Percentiles rank a stretch among this genome's conserved stretches.
phyloP scores from a whole-genome alignment of 257 asterid species.

The Cruciata laevipes region DNA sequence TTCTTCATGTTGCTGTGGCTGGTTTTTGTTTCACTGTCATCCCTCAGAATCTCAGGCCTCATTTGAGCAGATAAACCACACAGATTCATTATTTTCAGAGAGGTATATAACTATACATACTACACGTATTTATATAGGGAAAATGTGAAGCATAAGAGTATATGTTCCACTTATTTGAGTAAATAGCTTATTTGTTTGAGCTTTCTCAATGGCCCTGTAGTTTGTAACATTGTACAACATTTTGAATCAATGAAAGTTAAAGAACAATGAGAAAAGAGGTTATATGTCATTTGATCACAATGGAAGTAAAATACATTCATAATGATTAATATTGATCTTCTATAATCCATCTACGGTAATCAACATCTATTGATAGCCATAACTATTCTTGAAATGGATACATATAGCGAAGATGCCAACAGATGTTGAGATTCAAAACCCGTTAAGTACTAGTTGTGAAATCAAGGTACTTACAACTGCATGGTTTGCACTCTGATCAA shows the following conservation, averaged over 20 bases:
- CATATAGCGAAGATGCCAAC: no score
- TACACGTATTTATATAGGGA: not conserved
- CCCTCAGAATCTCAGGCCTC: constrained; percentile 52
- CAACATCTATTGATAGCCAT: no score
- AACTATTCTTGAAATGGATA: no score
- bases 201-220: not conserved
- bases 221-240: not conserved
- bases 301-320: no score
- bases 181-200: not conserved
- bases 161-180: not conserved
- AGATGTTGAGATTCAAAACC: no score
- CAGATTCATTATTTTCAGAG: constrained; percentile 2
- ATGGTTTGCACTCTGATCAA: no score
- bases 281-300: no score
- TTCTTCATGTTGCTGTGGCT: constrained; percentile 72
- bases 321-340: no score
- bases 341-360: no score
- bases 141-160: not conserved
- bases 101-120: not conserved
- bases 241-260: not conserved
- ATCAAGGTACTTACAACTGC: no score
- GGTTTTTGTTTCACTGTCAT: constrained; percentile 53
- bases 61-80: constrained; percentile 21
- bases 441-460: no score
- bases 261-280: no score